phyloP scores from a whole-genome alignment of 2,329 filamentous ascomycete species.

The Colletotrichum incanum region DNA sequence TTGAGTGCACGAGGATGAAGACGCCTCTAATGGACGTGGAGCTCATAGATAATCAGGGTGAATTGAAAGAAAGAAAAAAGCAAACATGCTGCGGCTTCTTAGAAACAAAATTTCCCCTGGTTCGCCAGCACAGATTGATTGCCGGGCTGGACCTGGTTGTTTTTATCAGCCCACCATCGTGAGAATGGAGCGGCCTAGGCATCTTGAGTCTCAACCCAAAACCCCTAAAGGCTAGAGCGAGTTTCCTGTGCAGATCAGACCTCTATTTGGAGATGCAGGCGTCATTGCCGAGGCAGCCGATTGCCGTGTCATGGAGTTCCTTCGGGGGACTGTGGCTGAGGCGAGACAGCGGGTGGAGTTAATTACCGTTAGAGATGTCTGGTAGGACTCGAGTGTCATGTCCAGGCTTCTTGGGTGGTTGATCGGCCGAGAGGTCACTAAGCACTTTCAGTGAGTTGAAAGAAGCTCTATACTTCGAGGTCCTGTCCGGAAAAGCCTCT shows the following conservation, averaged over 20 bases:
- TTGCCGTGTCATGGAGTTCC: not conserved
- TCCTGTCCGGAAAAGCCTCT: not conserved
- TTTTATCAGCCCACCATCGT: not conserved
- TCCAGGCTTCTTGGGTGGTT: not conserved
- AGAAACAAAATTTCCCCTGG: not conserved
- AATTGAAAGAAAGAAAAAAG: not conserved
- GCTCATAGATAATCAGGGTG: not conserved
- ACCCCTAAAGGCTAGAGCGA: slow-evolving; percentile 2
- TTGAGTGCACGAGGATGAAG: not conserved
- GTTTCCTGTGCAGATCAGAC: slow-evolving; percentile 14
- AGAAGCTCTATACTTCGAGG: slow-evolving; percentile 10
- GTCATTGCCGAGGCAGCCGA: slow-evolving; percentile 10
- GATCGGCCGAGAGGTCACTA: slow-evolving; percentile 9
- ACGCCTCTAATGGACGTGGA: not conserved
- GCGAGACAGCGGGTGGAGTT: slow-evolving; percentile 7
- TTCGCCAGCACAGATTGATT: slow-evolving; percentile 14
- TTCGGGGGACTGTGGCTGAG: slow-evolving; percentile 2
- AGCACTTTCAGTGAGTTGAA: not conserved
- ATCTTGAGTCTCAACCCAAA: not conserved
- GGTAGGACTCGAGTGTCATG: not conserved
- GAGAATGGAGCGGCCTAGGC: not conserved
- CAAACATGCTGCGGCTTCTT: not conserved
- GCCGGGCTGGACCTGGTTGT: slow-evolving; percentile 18
- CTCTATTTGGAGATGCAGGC: not conserved
- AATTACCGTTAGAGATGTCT: slow-evolving; percentile 10